Evolutionary conservation across 768 basidiomycete genomes (phyloP), one percentile per base, ranked within the genome.

Genomic region (Candolleomyces eurysporus): DNA sequence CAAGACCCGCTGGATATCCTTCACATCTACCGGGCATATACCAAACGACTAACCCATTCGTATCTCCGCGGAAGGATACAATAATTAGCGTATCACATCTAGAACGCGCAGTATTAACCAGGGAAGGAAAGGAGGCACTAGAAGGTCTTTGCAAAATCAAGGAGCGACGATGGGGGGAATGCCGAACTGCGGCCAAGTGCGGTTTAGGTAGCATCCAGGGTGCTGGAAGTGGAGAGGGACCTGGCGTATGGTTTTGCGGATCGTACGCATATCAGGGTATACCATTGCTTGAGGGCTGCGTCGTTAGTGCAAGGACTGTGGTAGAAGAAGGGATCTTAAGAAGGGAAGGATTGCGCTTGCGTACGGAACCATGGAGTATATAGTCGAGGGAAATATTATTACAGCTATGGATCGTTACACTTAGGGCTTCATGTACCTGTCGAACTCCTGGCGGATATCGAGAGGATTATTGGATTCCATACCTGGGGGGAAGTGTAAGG

Each of bases 211-310:
- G 69, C 22, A 64, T 86, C 50, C 87, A 88, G 65, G 87, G 87
- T 13, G 81, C 76, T 13, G 79, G 78, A 42, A 69, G 73, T 16
- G 69, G 72, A 26, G 66, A 68, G 21, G 61, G 64, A 48, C 77
- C 84, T 1, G 84, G 85, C 0, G 71, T 92, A 7, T 89, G 88
- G 84, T 75, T 91, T n/a, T 86, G 84, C 61, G 91, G 91, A 1
- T 82, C 85, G 17, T 92, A 88, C 70, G 87, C 85, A 14, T 82
- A 84, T 66, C 73, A 80, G 17, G 91, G 92, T 0, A 90, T 92
- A 51, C 91, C 91, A 9, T 70, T 94, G 58, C 73, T 93, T 52
- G 92, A 94, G 67, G 90, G 90, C 2, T 93, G 91, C 70, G 91
- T 91, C 13, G 81, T 82, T 19, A 89, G 89, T 66, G 88, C 89